Base-by-base conservation (phyloP, 2,329 filamentous ascomycete genomes). In the Delphinella strobiligena region DNA sequence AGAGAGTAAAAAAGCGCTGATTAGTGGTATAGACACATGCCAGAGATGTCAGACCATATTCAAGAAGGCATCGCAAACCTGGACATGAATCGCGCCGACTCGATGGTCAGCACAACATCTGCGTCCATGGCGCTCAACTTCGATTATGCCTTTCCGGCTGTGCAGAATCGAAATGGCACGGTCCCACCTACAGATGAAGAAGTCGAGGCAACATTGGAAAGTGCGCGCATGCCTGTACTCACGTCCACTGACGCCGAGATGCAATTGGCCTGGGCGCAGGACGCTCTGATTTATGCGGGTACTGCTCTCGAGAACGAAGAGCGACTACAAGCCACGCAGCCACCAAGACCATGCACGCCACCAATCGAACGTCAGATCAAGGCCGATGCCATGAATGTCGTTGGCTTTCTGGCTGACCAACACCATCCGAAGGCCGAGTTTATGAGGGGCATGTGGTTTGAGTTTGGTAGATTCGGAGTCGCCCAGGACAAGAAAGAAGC, bases 241-340 rank as follows among this genome's bases (percentile, higher is more conserved):
- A 85, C 87, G 55, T 94, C 87, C 34, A 93, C 93, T 54, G 88
- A 98, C 58, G 86, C 93, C 36, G 81, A 93, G 51, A 93, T 93
- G 78, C 91, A 98, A 66, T 73, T 98, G 53, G 85, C 85, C 45
- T 98, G 91, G 91, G 89, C 91, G 31, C 83, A 93, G 55, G 91
- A 96, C 62, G 81, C 87, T 33, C 71, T 98, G 43, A 77, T 80
- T 38, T 95, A 87, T 68, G 85, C 89, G 22, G 89, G 95, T 54
- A 80, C 87, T 42, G 75, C 84, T 36, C 74, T 80, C 54, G 80
- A 93, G 51, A 80, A 88, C 44, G 77, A 82, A 51, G 67, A 78
- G 44, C 77, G 86, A 42, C 73, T 88, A 39, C 69, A 69, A 22
- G 66, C 74, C 29, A 50, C 54, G 34, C 57, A 58, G 40, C 52